Base-by-base conservation (phyloP, 257 asterid species). In the Oldenlandia corymbosa region DNA sequence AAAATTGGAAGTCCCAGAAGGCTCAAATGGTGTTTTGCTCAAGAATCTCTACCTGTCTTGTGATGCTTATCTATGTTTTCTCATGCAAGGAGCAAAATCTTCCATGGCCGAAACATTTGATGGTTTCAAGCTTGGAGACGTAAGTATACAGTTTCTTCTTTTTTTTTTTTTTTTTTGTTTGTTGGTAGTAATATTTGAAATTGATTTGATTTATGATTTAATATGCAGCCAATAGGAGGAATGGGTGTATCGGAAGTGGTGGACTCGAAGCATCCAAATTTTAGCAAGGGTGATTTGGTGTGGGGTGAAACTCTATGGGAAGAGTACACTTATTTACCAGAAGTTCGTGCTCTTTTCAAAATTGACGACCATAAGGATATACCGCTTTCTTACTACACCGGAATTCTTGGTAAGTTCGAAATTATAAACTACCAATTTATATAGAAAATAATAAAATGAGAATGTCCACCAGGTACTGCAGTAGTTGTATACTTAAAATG, bases 211-310 rank as follows among this genome's bases (percentile, higher is more conserved):
- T 34, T 34, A 34, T 34, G 6, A 3, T 9, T 4, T 34, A 9
- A 34, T 34, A 9, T 66, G 24, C 61, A 58, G 80, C 68, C 74
- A 7, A 43, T 75, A 13, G 18, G 5, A 1, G 80, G 80, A 32
- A 45, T 10, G 43, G 80, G 80, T 17, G 80, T 75, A 36, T 68
- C 74, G 5, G 51, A 67, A 36, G 71, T 75, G 2, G 31, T 75
- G 37, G 63, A 75, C 16, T 75, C 80, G 13, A 54, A 60, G 7
- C 64, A 75, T 62, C 48, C 76, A 2, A 64, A 62, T 1, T 75
- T 66, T 5, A 23, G 57, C 43, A 63, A 66, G 47, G 77, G 76
- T 60, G 80, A 67, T 10, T 36, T 75, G 71, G 80, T 65, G 5
- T 58, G 32, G 60, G 72, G 72, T 21, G 5, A 3, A 30, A 68